A percentile compares a stretch with the other conserved stretches of the same genome.
Evolutionary conservation across 805 yeast genomes (phyloP).

Genomic region (Starmerella cellae): DNA sequence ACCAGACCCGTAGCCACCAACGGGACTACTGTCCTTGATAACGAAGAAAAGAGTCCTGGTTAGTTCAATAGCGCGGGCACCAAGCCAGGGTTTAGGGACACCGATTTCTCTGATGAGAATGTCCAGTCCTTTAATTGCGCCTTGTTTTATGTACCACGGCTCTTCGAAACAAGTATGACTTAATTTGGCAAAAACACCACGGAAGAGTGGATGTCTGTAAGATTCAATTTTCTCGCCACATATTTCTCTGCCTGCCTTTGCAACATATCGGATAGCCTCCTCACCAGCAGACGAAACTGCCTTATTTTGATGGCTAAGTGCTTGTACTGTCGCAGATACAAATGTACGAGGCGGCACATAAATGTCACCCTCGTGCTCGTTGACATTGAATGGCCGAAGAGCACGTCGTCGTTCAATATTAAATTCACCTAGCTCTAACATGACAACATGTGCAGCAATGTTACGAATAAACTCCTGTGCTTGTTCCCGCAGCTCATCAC

Average conservation of each 20-base stretch:
- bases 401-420: constrained; percentile 51
- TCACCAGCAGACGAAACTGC: constrained; percentile 62
- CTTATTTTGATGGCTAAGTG: constrained; percentile 62
- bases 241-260: constrained; percentile 45
- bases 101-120: constrained; percentile 55
- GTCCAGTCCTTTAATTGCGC: constrained; percentile 75
- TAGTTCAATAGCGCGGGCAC: constrained; percentile 67
- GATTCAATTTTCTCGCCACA: constrained; percentile 59
- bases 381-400: constrained; percentile 57
- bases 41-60: constrained; percentile 80
- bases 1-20: constrained; percentile 40
- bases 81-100: constrained; percentile 61
- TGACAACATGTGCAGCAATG: constrained; percentile 63
- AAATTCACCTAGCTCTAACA: constrained; percentile 63
- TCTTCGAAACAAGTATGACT: constrained; percentile 88
- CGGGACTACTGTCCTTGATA: constrained; percentile 44
- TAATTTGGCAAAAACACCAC: constrained; percentile 65
- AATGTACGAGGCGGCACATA: constrained; percentile 56
- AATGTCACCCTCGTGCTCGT: constrained; percentile 66
- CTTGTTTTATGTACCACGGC: constrained; percentile 69
- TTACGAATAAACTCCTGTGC: constrained; percentile 51
- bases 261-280: constrained; percentile 48
- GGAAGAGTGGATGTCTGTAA: constrained; percentile 55
- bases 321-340: constrained; percentile 61
- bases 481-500: constrained; percentile 57